Evolutionary conservation across 495 filamentous ascomycete genomes (phyloP).

Genomic region (Hapsidospora chrysogenum): DNA sequence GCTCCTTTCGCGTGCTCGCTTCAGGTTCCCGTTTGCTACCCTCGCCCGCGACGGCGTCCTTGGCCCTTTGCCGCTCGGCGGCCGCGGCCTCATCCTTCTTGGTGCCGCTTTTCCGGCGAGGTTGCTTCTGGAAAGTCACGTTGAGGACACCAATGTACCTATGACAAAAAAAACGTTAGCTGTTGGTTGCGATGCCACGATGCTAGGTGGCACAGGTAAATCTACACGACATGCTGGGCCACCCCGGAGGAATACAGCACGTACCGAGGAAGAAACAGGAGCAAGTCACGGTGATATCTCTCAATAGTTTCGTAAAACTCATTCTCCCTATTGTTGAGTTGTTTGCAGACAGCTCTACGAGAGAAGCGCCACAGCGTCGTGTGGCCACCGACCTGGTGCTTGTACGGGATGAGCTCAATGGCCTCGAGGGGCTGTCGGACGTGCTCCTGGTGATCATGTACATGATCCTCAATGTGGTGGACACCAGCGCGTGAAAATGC

Average conservation of each 20-base stretch:
- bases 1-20: constrained; percentile 12
- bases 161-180: constrained; percentile 7
- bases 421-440: constrained; percentile 59
- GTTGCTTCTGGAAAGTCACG: constrained; percentile 81
- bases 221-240: neutral
- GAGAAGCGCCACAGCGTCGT: constrained; percentile 95
- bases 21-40: constrained; percentile 4
- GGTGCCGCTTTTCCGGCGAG: constrained; percentile 44
- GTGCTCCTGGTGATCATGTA: constrained; percentile 27
- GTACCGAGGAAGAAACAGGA: constrained; percentile 85
- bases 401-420: constrained; percentile 91
- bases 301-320: constrained; percentile 97
- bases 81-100: constrained; percentile 22
- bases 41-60: constrained; percentile 1
- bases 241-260: constrained; percentile 12
- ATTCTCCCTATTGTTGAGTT: constrained; percentile 92
- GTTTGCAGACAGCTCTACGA: constrained; percentile 86
- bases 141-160: constrained; percentile 97
- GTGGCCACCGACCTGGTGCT: constrained; percentile 93
- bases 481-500: constrained; percentile 15
- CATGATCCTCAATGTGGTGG: constrained; percentile 24
- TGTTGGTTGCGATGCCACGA: too few species aligned
- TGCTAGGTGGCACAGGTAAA: too few species aligned
- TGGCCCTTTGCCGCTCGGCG: constrained; percentile 5
- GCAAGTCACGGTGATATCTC: constrained; percentile 68